phyloP scores from a whole-genome alignment of 169 alveolate genomes.

The Ichthyophthirius multifiliis region DNA sequence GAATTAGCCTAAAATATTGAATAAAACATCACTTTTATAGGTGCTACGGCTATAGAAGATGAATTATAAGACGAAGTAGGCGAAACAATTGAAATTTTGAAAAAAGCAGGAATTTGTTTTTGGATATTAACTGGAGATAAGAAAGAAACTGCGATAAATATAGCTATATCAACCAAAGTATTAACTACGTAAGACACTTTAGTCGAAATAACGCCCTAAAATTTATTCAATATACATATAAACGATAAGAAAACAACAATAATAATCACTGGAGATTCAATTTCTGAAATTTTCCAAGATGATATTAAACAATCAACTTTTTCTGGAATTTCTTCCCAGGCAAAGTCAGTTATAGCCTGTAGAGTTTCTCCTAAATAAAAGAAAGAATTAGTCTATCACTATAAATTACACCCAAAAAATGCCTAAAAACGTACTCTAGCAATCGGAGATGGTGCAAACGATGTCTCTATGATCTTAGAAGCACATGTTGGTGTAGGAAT shows the following conservation, averaged over 20 bases:
- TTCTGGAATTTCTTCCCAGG: conserved; percentile 40
- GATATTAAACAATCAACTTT: conserved; percentile 21
- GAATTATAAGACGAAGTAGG: conserved; percentile 94
- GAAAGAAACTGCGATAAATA: conserved; percentile 94
- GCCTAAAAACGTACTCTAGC: conserved; percentile 60
- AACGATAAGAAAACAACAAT: conserved; percentile 5
- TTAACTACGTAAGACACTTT: background rate
- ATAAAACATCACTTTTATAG: conserved; percentile 82
- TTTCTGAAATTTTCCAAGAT: conserved; percentile 31
- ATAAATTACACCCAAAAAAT: conserved; percentile 48
- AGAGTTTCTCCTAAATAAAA: conserved; percentile 59
- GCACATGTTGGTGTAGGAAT: conserved; percentile 90
- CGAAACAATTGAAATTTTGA: conserved; percentile 88
- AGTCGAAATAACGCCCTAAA: background rate
- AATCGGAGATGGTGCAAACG: conserved; percentile 92
- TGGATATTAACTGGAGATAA: conserved; percentile 99
- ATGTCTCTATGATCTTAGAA: conserved; percentile 85
- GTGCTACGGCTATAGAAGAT: conserved; percentile 97
- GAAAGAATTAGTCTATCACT: conserved; percentile 53
- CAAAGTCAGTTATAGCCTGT: conserved; percentile 58
- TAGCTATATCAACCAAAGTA: conserved; percentile 81
- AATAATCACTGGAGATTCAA: conserved; percentile 47
- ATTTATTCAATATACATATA: no score
- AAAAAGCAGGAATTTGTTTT: conserved; percentile 93
- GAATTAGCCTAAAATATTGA: no score